Percentiles rank a stretch among this genome's conserved stretches.
These are phyloP conservation scores for Dentipellis sp. DNA, from an alignment of 768 basidiomycete species.

Conservation along the genomic window DNA sequence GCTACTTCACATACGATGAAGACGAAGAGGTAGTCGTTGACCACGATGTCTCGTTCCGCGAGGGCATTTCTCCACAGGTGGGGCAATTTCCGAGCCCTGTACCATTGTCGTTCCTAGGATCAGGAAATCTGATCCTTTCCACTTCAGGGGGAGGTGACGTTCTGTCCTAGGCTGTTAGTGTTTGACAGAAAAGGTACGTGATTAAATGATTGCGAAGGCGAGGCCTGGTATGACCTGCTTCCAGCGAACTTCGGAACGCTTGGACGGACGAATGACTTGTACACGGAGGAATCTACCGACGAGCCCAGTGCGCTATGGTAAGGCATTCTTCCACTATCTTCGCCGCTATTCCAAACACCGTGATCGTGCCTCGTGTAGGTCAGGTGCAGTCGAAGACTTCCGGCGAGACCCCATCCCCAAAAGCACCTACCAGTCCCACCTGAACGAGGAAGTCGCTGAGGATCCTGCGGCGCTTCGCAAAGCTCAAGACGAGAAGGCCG, in stretches of 20 bases:
- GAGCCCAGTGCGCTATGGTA: background rate
- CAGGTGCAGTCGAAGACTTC: slow-evolving; percentile 37
- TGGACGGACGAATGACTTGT: slow-evolving; percentile 31
- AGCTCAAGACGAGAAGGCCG: background rate
- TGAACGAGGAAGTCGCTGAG: slow-evolving; percentile 23
- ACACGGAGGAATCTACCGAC: slow-evolving; percentile 22
- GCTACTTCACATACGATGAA: slow-evolving; percentile 41
- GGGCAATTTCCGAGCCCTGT: slow-evolving; percentile 12
- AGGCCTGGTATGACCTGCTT: background rate
- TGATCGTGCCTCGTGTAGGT: slow-evolving; percentile 27
- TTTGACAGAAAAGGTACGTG: slow-evolving; percentile 59
- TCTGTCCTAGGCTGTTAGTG: slow-evolving; percentile 54
- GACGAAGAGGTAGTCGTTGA: slow-evolving; percentile 31
- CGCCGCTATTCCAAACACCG: background rate
- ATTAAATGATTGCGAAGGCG: too few relatives aligned
- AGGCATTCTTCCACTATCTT: background rate
- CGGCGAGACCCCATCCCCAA: slow-evolving; percentile 42
- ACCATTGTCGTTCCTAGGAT: background rate
- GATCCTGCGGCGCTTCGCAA: slow-evolving; percentile 3
- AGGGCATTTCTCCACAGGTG: slow-evolving; percentile 45
- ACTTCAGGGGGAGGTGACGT: slow-evolving; percentile 34
- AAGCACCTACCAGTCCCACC: slow-evolving; percentile 44
- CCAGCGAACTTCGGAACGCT: slow-evolving; percentile 63
- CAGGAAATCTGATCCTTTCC: slow-evolving; percentile 1
- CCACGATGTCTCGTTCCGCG: slow-evolving; percentile 57